Evolutionary conservation across 257 asterid genomes (phyloP), one percentile per base, ranked within the genome.

Genomic region (Solanum bukasovii): DNA sequence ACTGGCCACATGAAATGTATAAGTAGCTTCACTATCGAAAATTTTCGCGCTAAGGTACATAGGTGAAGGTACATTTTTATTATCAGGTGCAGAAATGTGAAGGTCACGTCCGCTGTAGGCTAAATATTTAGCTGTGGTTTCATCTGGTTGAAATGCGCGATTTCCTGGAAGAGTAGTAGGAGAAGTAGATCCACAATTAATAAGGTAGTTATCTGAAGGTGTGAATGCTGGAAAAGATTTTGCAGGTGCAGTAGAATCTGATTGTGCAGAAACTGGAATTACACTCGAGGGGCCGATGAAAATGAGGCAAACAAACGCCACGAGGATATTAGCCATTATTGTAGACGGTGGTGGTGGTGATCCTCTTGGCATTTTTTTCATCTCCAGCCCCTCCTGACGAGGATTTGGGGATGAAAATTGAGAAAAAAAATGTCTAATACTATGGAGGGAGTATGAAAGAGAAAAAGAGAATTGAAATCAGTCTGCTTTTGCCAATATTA

Each of bases 171-270:
- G 78, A 81, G 93, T 88, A 33, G 88, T 78, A 68, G 89, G 42
- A 35, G 88, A 35, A 33, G 87, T 37, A 59, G 91, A 88, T 4
- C 98, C 98, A 88, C 97, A 94, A 78, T 93, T 92, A 89, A 95
- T 83, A 67, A 94, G 96, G 89, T 78, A 88, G 46, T 92, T 94
- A 86, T 95, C 98, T 31, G 92, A 91, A 1, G 98, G 98, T 61
- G 90, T 87, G 44, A 94, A 95, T 5, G 93, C 42, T 83, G 88
- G 88, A 21, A 73, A 86, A 33, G 96, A 91, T 33, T 87, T 91
- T 0, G 95, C 94, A 2, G 95, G 91, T 11, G 92, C 94, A 72
- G 72, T 65, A 38, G 35, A 9, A 63, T 71, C 87, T 88, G 74
- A 88, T 84, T 44, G 63, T 44, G 2, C 92, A 81, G 84, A 88